Percentiles rank a stretch among this genome's conserved stretches.
These are phyloP conservation scores for Chaetoceros muelleri DNA, from an alignment of 108 stramenopile species.

Conservation along the genomic window DNA sequence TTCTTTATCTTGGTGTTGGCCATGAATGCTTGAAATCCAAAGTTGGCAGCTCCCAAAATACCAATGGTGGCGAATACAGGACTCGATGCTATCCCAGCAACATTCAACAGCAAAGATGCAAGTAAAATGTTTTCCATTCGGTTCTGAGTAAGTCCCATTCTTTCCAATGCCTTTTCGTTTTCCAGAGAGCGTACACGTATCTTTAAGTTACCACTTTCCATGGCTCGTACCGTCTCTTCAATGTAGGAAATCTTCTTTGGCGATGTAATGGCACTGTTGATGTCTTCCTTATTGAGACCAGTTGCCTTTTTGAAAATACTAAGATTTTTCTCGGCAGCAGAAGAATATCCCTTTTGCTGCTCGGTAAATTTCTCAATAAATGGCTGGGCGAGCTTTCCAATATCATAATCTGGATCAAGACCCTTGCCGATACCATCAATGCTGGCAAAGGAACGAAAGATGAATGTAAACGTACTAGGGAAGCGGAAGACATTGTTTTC, in stretches of 20 bases:
- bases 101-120: slow-evolving; percentile 59
- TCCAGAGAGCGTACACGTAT: slow-evolving; percentile 89
- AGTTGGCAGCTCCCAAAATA: slow-evolving; percentile 47
- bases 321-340: slow-evolving; percentile 57
- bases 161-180: slow-evolving; percentile 84
- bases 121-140: slow-evolving; percentile 67
- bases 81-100: slow-evolving; percentile 46
- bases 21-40: slow-evolving; percentile 56
- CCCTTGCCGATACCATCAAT: slow-evolving; percentile 96
- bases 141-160: slow-evolving; percentile 71
- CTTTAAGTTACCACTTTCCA: slow-evolving; percentile 83
- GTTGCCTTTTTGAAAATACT: slow-evolving; percentile 69
- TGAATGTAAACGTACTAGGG: slow-evolving; percentile 94
- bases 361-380: slow-evolving; percentile 89
- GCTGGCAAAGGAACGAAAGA: slow-evolving; percentile 94
- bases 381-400: slow-evolving; percentile 89
- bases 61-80: slow-evolving; percentile 34
- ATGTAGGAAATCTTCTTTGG: slow-evolving; percentile 86
- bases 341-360: slow-evolving; percentile 48
- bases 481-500: slow-evolving; percentile 87
- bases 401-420: slow-evolving; percentile 75
- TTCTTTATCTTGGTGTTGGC: slow-evolving; percentile 67
- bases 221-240: slow-evolving; percentile 78
- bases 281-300: slow-evolving; percentile 67
- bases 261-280: slow-evolving; percentile 58